Evolutionary conservation across 192 early-diverging fungal genomes (phyloP).

Genomic region (Entomortierella parvispora): DNA sequence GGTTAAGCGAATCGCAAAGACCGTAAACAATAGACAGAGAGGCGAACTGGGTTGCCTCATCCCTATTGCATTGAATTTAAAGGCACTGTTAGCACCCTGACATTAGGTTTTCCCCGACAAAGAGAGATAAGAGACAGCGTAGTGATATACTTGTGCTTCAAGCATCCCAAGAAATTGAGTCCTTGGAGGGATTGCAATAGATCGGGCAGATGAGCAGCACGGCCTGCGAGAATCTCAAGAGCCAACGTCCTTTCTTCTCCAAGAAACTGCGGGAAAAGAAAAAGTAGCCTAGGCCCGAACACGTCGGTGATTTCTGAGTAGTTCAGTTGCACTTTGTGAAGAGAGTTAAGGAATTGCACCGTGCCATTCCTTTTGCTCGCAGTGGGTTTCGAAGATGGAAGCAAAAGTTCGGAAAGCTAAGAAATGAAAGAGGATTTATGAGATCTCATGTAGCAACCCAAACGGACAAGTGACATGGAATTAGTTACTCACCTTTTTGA

Average conservation of each 20-base stretch:
- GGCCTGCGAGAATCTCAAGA: slow-evolving; percentile 66
- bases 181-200: slow-evolving; percentile 65
- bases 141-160: slow-evolving; percentile 56
- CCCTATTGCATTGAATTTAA: slow-evolving; percentile 26
- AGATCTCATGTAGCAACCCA: too few species aligned
- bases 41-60: slow-evolving; percentile 67
- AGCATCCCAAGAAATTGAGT: slow-evolving; percentile 59
- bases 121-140: not conserved
- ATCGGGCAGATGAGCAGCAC: slow-evolving; percentile 55
- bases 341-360: slow-evolving; percentile 39
- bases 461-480: not conserved
- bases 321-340: slow-evolving; percentile 59
- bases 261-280: slow-evolving; percentile 59
- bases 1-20: slow-evolving; percentile 50
- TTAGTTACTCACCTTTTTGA: slow-evolving; percentile 27
- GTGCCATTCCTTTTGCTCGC: slow-evolving; percentile 6
- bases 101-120: not conserved
- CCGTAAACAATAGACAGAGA: slow-evolving; percentile 64
- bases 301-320: slow-evolving; percentile 45
- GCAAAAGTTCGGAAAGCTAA: slow-evolving; percentile 14
- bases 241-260: slow-evolving; percentile 54
- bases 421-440: not conserved
- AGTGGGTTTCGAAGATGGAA: not conserved
- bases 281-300: slow-evolving; percentile 57
- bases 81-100: not conserved